Percentiles rank a stretch among this genome's conserved stretches.
These are phyloP conservation scores for Zygosaccharomyces sapae DNA, from an alignment of 1,139 yeast species.

Conservation along the genomic window DNA sequence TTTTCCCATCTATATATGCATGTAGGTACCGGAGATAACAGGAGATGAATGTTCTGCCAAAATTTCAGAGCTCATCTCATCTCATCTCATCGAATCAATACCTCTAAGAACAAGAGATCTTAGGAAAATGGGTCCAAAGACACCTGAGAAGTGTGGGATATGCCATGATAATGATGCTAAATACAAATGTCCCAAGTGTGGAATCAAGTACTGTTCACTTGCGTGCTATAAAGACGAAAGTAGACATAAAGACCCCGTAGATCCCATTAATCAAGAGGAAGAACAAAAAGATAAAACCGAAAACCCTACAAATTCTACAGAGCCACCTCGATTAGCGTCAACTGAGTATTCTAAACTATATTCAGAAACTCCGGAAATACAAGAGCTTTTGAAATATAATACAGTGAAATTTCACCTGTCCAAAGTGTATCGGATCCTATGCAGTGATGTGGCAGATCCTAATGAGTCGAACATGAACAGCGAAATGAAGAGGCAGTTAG, in stretches of 20 bases:
- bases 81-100: not conserved
- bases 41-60: not conserved
- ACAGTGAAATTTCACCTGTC: slow-evolving; percentile 36
- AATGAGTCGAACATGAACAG: slow-evolving; percentile 20
- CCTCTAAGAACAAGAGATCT: not conserved
- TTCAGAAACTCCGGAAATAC: slow-evolving; percentile 24
- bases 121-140: not conserved
- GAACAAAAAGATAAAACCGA: slow-evolving; percentile 2
- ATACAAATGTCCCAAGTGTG: slow-evolving; percentile 63
- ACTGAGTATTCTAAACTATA: slow-evolving; percentile 19
- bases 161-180: slow-evolving; percentile 44
- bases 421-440: slow-evolving; percentile 32
- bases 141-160: slow-evolving; percentile 41
- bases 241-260: slow-evolving; percentile 39
- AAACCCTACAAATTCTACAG: slow-evolving; percentile 3
- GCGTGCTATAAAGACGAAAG: slow-evolving; percentile 50
- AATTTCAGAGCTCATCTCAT: not conserved
- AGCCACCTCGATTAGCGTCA: slow-evolving; percentile 8
- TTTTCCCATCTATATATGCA: not conserved
- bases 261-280: slow-evolving; percentile 5
- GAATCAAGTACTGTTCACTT: slow-evolving; percentile 49
- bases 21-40: not conserved
- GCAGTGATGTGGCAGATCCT: slow-evolving; percentile 19
- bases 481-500: slow-evolving; percentile 30
- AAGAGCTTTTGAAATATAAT: slow-evolving; percentile 32